These are phyloP conservation scores for Cystobasidium tubakii DNA, from an alignment of 768 basidiomycete species.

Conservation along the genomic window DNA sequence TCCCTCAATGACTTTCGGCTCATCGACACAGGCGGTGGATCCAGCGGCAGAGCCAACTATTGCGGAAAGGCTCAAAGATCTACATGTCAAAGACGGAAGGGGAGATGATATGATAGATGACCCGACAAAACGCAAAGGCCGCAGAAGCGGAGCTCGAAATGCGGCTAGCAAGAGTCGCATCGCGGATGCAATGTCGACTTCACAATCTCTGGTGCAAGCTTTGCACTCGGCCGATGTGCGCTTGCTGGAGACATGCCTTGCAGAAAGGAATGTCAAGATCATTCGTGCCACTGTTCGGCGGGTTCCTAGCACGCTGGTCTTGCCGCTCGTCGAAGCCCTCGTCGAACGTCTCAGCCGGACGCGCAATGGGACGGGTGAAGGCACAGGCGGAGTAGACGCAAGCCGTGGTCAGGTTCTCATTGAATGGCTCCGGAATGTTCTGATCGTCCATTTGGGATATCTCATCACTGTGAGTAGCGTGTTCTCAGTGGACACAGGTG, in stretches of 20 bases:
- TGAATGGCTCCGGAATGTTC: constrained; percentile 71
- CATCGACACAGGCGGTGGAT: constrained; percentile 67
- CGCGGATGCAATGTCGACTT: constrained; percentile 71
- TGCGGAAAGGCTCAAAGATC: constrained; percentile 76
- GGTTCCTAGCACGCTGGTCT: constrained; percentile 70
- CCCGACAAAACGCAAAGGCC: neutral
- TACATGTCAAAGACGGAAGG: constrained; percentile 54
- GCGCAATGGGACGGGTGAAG: constrained; percentile 54
- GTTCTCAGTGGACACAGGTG: neutral
- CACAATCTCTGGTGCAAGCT: constrained; percentile 90
- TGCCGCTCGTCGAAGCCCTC: constrained; percentile 78
- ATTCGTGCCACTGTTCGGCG: constrained; percentile 80
- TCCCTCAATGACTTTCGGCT: constrained; percentile 43
- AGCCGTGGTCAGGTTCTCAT: constrained; percentile 71
- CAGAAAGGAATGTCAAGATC: constrained; percentile 71
- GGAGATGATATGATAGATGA: constrained; percentile 38
- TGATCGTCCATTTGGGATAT: constrained; percentile 79
- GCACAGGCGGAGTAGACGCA: constrained; percentile 56
- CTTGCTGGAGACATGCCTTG: constrained; percentile 76
- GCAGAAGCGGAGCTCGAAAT: constrained; percentile 39
- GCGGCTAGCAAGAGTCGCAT: constrained; percentile 37
- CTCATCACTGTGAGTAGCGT: constrained; percentile 74
- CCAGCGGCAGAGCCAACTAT: constrained; percentile 85
- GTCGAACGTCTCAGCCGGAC: constrained; percentile 76
- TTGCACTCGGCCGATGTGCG: constrained; percentile 87